phyloP scores from a whole-genome alignment of 192 early-diverging fungal species.

The Spizellomyces punctatus region DNA sequence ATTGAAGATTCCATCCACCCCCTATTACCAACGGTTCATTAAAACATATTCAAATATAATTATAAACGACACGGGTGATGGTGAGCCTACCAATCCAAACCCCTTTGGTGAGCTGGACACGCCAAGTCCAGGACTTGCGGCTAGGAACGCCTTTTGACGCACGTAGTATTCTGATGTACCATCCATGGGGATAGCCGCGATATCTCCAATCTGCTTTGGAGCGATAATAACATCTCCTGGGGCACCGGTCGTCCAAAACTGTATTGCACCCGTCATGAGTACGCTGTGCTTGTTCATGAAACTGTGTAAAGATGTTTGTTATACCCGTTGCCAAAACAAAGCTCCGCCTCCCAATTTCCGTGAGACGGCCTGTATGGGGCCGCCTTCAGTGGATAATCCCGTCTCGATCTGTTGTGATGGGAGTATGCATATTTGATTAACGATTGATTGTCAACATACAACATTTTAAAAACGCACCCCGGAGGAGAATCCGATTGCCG shows the following conservation, averaged over 20 bases:
- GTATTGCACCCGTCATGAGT: background rate
- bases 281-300: background rate
- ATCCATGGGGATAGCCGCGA: conserved; percentile 12
- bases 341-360: conserved; percentile 1
- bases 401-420: too few species aligned
- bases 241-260: background rate
- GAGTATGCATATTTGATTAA: too few species aligned
- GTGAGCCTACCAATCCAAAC: conserved; percentile 1
- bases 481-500: background rate
- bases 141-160: conserved; percentile 14
- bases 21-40: background rate
- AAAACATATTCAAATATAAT: too few species aligned
- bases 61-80: background rate
- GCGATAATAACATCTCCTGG: conserved; percentile 12
- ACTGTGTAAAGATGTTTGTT: too few species aligned
- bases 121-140: background rate
- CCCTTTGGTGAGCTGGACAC: background rate
- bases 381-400: background rate
- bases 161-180: conserved; percentile 17
- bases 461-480: background rate
- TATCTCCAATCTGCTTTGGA: conserved; percentile 15
- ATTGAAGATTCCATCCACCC: conserved; percentile 2
- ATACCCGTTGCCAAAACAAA: background rate
- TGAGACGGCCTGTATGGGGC: background rate
- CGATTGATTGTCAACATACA: too few species aligned